Base-by-base conservation (phyloP, 2,329 filamentous ascomycete species). In the Sporothrix luriei region DNA sequence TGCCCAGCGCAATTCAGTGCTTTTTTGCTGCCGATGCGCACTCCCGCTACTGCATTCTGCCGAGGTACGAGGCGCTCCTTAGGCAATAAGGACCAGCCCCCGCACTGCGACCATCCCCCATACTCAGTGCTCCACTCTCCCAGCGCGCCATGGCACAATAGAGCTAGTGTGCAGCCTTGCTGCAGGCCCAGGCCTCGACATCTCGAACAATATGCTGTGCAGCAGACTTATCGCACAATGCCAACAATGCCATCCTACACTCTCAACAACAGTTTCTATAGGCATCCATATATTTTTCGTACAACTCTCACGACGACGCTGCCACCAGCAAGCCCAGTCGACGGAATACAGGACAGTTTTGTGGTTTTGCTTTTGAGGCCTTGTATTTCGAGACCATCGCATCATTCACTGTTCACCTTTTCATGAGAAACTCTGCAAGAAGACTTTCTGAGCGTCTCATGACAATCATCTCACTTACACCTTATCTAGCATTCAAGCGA, bases 11-110 rank as follows among this genome's bases (percentile, higher is more conserved):
- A 14, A 6, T 5, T n/a, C n/a, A n/a, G n/a, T 26, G 51, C 11
- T 11, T 33, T 13, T 7, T 10, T 59, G 55, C 55, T 61, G 38
- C 55, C 55, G 55, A 61, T 43, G 33, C 55, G 49, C 49, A 40
- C 55, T 49, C 49, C 46, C 66, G 52, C 38, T 48, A 38, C 21
- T 33, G 52, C 59, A n/a, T 38, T 40, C 68, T 69, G 68, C 68
- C 68, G 68, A 69, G 68, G 68, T 69, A 69, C 68, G 61, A 59
- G 13, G 13, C 68, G 68, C 68, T 57, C 26, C 38, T 43, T 10
- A 11, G 33, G 16, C 21, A 46, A 21, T 40, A 7, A 33, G 33
- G 5, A 7, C 33, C 3, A 33, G 5, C 33, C 33, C 33, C 33
- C 40, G 40, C 40, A 43, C 9, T 14, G 14, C 9, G 40, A 43